Evolutionary conservation across 306 rosid species (phyloP), one percentile per base, ranked within the genome.

Genomic region (Morella rubra): DNA sequence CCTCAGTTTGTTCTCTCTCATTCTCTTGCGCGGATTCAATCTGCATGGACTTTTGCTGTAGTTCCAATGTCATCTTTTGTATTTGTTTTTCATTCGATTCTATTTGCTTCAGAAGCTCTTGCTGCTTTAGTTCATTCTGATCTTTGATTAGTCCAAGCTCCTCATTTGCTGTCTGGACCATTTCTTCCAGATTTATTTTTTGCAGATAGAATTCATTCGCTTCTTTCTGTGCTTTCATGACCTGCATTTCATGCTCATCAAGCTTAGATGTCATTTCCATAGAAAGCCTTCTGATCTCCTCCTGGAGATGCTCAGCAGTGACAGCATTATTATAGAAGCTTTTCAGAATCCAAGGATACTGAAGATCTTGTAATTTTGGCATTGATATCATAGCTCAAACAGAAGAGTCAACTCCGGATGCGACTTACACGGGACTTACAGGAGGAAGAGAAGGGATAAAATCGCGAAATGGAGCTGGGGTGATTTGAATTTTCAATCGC

Each of bases 201-300:
- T 89, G 88, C 76, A 75, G 83, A 71, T 82, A 85, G 77, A 95
- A 79, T 58, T 87, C 98, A 79, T 86, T 87, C 64, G 91, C 97
- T 82, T 92, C 99, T 60, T 80, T 76, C 76, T 45, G 71, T 72
- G 91, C 91, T 83, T 85, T 66, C 44, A 53, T 72, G n/a, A 72
- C 81, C 84, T 75, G 84, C 78, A 82, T 92, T 73, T 89, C 93
- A 16, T 86, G 89, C 84, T 89, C 97, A 81, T 84, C 93, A 72
- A 89, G 82, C 81, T 92, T 92, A 69, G 84, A 74, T n/a, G 90
- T 69, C 97, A 90, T 88, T 87, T 92, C 97, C 69, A 76, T 75
- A 15, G 95, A 90, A 64, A 90, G 90, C 73, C 50, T 82, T 86
- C 88, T 87, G 64, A 87, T 82, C 76, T 90, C 95, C 65, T 92